Percentiles rank a stretch among this genome's conserved stretches.
These are phyloP conservation scores for Kandelia obovata DNA, from an alignment of 345 rosid genomes.

Conservation along the genomic window DNA sequence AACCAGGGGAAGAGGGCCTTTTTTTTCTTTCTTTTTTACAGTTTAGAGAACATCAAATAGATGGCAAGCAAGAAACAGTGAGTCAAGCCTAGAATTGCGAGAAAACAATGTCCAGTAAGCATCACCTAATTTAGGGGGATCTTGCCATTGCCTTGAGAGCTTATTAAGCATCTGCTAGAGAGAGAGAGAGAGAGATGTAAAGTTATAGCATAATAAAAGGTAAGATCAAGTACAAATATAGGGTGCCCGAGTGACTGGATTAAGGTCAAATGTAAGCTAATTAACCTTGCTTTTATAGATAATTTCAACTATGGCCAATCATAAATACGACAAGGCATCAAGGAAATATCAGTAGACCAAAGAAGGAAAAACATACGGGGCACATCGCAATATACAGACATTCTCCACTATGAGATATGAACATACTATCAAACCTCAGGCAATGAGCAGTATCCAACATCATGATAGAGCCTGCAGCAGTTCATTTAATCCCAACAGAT, in stretches of 20 bases:
- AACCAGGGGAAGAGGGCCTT: not conserved
- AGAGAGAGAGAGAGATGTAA: not conserved
- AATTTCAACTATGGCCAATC: not conserved
- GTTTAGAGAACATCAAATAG: too few relatives aligned
- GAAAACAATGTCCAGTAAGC: not conserved
- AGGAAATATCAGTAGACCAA: not conserved
- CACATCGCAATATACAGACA: not conserved
- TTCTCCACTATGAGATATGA: not conserved
- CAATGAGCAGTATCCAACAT: too few relatives aligned
- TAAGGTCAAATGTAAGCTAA: too few relatives aligned
- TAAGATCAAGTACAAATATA: too few relatives aligned
- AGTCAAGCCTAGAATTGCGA: not conserved
- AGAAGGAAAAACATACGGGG: not conserved
- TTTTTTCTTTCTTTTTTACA: not conserved
- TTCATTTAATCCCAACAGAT: too few relatives aligned
- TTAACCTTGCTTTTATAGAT: too few relatives aligned
- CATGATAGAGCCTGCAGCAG: too few relatives aligned
- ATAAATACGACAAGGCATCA: not conserved
- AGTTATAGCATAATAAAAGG: not conserved
- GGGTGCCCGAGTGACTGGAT: too few relatives aligned
- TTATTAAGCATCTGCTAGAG: conserved; percentile 6
- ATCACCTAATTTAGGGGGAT: conserved; percentile 9
- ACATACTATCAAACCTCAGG: not conserved
- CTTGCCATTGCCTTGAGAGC: not conserved
- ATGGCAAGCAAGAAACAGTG: not conserved